Conservation (phyloP, 305 asterid genomes). For the Rubia tinctorum region DNA sequence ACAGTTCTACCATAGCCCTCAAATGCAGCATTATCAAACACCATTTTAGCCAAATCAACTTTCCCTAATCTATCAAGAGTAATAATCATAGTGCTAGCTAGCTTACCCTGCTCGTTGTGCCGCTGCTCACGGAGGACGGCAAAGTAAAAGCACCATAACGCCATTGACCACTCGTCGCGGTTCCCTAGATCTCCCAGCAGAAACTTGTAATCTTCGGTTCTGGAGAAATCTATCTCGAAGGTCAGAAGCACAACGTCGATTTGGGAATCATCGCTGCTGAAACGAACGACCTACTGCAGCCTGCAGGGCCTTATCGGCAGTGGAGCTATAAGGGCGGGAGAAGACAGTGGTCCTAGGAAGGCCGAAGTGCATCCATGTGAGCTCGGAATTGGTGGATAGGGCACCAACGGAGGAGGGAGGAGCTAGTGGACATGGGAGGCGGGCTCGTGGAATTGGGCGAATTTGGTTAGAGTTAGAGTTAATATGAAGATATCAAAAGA, state of each 20-base stretch:
- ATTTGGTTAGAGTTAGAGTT: too few species aligned
- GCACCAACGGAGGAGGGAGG: constrained; percentile 21
- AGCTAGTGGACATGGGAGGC: constrained; percentile 30
- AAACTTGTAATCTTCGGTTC: constrained; percentile 69
- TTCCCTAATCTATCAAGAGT: constrained; percentile 86
- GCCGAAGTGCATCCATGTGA: constrained; percentile 80
- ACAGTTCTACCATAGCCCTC: constrained; percentile 90
- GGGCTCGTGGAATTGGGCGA: constrained; percentile 26
- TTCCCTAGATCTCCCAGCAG: constrained; percentile 84
- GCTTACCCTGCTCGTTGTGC: constrained; percentile 67
- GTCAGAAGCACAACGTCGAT: constrained; percentile 38
- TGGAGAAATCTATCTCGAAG: constrained; percentile 54
- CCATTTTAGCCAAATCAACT: constrained; percentile 69
- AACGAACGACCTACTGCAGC: constrained; percentile 39
- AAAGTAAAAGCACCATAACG: constrained; percentile 66
- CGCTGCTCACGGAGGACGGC: constrained; percentile 54
- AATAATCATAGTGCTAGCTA: constrained; percentile 89
- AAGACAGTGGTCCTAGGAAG: constrained; percentile 48
- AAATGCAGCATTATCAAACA: constrained; percentile 56
- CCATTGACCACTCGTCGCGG: constrained; percentile 63
- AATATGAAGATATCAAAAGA: too few species aligned
- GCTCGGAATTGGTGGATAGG: constrained; percentile 31
- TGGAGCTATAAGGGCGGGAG: constrained; percentile 61
- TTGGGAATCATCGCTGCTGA: constrained; percentile 30
- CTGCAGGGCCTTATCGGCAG: constrained; percentile 72